These are phyloP conservation scores for Mycena crocata DNA, from an alignment of 768 basidiomycete species.

Conservation along the genomic window DNA sequence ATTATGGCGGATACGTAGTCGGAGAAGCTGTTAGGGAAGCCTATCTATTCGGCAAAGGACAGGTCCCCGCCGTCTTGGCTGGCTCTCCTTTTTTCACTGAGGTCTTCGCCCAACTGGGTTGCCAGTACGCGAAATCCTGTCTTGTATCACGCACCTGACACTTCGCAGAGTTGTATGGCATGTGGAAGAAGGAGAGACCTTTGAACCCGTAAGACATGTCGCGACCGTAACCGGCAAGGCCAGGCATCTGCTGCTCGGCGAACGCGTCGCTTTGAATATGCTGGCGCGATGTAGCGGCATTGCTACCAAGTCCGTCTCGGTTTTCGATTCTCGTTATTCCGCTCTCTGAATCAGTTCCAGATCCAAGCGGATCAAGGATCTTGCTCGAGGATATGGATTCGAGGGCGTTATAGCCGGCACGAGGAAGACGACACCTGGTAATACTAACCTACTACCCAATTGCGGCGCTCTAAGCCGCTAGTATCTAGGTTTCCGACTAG, in stretches of 20 bases:
- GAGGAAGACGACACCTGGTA: conserved; percentile 95
- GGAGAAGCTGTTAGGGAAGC: conserved; percentile 91
- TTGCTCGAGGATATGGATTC: conserved; percentile 83
- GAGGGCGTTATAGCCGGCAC: conserved; percentile 94
- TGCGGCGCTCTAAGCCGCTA: conserved; percentile 11
- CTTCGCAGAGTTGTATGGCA: conserved; percentile 91
- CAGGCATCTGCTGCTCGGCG: conserved; percentile 88
- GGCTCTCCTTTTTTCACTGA: conserved; percentile 97
- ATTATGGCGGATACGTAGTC: conserved; percentile 96
- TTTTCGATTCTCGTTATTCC: neutral
- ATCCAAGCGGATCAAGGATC: conserved; percentile 83
- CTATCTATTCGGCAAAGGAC: conserved; percentile 91
- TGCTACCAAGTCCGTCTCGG: conserved; percentile 82
- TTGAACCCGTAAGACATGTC: conserved; percentile 85
- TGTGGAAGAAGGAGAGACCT: conserved; percentile 82
- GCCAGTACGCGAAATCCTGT: conserved; percentile 72
- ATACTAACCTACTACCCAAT: neutral
- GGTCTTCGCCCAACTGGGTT: conserved; percentile 88
- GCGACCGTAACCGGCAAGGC: conserved; percentile 94
- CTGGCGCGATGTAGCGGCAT: conserved; percentile 97
- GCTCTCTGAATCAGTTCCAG: conserved; percentile 52
- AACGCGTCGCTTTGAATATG: conserved; percentile 92
- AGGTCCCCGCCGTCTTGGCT: conserved; percentile 81
- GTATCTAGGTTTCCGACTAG: conserved; percentile 84
- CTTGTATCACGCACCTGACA: neutral